These are phyloP conservation scores for Tricholoma sp. DNA, from an alignment of 768 basidiomycete species.

Conservation along the genomic window DNA sequence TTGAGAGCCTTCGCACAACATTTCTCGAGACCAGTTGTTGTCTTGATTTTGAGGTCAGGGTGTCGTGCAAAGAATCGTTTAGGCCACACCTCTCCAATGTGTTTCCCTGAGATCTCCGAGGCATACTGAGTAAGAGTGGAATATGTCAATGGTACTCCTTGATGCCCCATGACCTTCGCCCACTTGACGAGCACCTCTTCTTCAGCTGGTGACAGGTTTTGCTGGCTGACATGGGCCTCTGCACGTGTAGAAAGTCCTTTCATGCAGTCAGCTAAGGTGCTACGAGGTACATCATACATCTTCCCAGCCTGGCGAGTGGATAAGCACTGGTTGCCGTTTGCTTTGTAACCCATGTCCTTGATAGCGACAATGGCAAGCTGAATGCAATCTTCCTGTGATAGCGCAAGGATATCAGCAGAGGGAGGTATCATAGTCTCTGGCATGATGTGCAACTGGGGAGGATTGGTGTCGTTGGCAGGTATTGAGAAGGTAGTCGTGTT, in stretches of 20 bases:
- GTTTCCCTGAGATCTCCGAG: slow-evolving; percentile 10
- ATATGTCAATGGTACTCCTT: slow-evolving; percentile 11
- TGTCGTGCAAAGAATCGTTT: slow-evolving; percentile 13
- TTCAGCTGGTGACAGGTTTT: slow-evolving; percentile 7
- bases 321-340: slow-evolving; percentile 6
- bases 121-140: background rate
- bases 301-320: slow-evolving; percentile 15
- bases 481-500: background rate
- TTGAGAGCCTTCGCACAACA: background rate
- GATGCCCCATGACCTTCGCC: slow-evolving; percentile 15
- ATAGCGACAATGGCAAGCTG: slow-evolving; percentile 11
- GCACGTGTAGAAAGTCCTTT: slow-evolving; percentile 5
- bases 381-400: slow-evolving; percentile 9
- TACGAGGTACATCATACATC: slow-evolving; percentile 12
- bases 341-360: background rate
- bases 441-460: too few species aligned
- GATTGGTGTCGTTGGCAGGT: background rate
- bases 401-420: background rate
- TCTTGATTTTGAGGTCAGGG: slow-evolving; percentile 12
- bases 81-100: slow-evolving; percentile 12
- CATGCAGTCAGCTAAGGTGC: background rate
- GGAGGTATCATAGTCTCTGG: too few species aligned
- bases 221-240: slow-evolving; percentile 13
- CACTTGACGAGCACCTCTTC: slow-evolving; percentile 19
- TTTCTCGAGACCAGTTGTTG: background rate